A percentile compares a stretch with the other conserved stretches of the same genome.
phyloP scores from a whole-genome alignment of 345 rosid genomes.

The Cardamine chenopodiifolia region DNA sequence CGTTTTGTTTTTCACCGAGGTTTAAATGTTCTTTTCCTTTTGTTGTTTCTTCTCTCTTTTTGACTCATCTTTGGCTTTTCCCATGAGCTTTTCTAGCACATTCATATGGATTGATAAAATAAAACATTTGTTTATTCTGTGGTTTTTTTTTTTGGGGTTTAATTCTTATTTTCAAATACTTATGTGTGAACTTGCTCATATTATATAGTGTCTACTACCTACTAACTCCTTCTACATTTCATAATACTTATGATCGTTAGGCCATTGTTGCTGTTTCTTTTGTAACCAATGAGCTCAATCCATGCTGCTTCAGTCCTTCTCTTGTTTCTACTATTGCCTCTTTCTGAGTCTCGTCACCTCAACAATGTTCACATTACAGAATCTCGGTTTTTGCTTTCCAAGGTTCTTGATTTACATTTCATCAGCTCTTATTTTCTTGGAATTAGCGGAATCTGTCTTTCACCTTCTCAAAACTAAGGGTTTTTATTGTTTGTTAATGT shows the following conservation, averaged over 20 bases:
- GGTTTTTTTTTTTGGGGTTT: neutral
- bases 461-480: constrained; percentile 4
- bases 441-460: neutral
- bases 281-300: constrained; percentile 29
- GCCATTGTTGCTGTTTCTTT: constrained; percentile 6
- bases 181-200: constrained; percentile 18
- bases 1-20: constrained; percentile 41
- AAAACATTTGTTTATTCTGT: constrained; percentile 20
- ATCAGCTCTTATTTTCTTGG: neutral
- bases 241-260: neutral
- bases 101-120: constrained; percentile 35
- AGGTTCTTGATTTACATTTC: constrained; percentile 32
- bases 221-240: constrained; percentile 3
- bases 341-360: constrained; percentile 40
- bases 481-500: neutral
- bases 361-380: constrained; percentile 16
- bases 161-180: constrained; percentile 12
- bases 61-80: constrained; percentile 38
- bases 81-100: constrained; percentile 38
- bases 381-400: constrained; percentile 9
- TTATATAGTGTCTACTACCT: constrained; percentile 31
- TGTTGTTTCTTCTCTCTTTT: constrained; percentile 28
- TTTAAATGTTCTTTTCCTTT: constrained; percentile 37
- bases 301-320: constrained; percentile 31
- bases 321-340: constrained; percentile 36